Conservation (phyloP, 1,284 basidiomycete species). For the Sporisorium exsertum region DNA sequence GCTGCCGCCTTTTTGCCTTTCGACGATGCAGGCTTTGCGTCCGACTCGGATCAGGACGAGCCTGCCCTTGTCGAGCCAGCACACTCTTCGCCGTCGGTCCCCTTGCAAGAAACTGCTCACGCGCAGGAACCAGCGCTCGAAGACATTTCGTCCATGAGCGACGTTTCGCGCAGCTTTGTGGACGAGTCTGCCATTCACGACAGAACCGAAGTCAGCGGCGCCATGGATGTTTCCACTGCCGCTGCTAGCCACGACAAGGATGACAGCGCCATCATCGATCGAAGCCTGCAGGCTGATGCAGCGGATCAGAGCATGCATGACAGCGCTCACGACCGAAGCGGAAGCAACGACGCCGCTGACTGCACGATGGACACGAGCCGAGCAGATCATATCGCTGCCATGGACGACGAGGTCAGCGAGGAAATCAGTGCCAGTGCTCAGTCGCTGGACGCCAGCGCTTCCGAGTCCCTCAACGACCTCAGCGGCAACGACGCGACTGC, state of each 20-base stretch:
- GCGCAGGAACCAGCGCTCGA: not conserved
- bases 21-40: constrained; percentile 32
- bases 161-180: constrained; percentile 33
- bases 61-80: not conserved
- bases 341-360: not conserved
- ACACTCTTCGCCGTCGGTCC: not conserved
- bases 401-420: constrained; percentile 7
- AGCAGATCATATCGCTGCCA: not conserved
- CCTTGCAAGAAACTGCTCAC: not conserved
- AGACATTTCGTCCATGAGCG: constrained; percentile 20
- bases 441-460: not conserved
- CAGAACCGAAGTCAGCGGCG: constrained; percentile 4
- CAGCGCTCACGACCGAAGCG: not conserved
- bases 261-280: constrained; percentile 13
- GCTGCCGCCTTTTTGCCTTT: constrained; percentile 7
- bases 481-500: not conserved
- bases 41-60: constrained; percentile 34
- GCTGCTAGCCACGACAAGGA: constrained; percentile 5
- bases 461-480: not conserved
- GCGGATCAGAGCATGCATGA: constrained; percentile 12
- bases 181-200: constrained; percentile 3
- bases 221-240: constrained; percentile 6
- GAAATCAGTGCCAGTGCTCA: not conserved
- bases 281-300: not conserved
- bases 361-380: not conserved